phyloP scores from a whole-genome alignment of 1,284 basidiomycete species.

The Trichosporon sp. region DNA sequence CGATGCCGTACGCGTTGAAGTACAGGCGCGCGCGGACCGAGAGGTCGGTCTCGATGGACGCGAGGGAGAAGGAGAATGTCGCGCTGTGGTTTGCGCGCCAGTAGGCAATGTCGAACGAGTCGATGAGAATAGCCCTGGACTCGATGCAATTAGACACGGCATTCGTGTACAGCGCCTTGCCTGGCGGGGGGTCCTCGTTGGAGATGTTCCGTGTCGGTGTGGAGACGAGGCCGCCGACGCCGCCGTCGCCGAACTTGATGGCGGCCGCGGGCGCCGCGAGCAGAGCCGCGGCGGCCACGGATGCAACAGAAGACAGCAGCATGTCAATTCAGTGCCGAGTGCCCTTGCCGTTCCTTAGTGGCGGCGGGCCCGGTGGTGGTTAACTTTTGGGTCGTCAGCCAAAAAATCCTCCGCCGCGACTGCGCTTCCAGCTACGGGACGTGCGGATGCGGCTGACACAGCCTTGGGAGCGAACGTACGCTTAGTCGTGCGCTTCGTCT shows the following conservation, averaged over 20 bases:
- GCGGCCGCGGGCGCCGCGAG: background rate
- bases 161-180: slow-evolving; percentile 56
- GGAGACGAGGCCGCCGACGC: background rate
- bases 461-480: background rate
- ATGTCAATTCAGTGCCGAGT: background rate
- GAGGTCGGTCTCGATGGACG: slow-evolving; percentile 58
- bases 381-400: background rate
- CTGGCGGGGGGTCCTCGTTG: slow-evolving; percentile 2
- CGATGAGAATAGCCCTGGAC: slow-evolving; percentile 70
- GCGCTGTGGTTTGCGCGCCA: slow-evolving; percentile 26
- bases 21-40: slow-evolving; percentile 73
- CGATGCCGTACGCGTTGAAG: slow-evolving; percentile 74
- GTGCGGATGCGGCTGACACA: background rate
- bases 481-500: background rate
- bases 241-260: slow-evolving; percentile 3
- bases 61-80: slow-evolving; percentile 40
- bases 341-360: background rate
- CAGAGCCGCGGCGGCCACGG: background rate
- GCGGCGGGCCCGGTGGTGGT: background rate
- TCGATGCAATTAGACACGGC: slow-evolving; percentile 82
- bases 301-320: background rate
- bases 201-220: background rate
- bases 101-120: slow-evolving; percentile 73
- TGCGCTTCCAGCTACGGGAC: background rate
- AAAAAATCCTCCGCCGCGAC: background rate